A percentile compares a stretch with the other conserved stretches of the same genome.
phyloP scores from a whole-genome alignment of 192 early-diverging fungal genomes.

The Coemansia sp. region DNA sequence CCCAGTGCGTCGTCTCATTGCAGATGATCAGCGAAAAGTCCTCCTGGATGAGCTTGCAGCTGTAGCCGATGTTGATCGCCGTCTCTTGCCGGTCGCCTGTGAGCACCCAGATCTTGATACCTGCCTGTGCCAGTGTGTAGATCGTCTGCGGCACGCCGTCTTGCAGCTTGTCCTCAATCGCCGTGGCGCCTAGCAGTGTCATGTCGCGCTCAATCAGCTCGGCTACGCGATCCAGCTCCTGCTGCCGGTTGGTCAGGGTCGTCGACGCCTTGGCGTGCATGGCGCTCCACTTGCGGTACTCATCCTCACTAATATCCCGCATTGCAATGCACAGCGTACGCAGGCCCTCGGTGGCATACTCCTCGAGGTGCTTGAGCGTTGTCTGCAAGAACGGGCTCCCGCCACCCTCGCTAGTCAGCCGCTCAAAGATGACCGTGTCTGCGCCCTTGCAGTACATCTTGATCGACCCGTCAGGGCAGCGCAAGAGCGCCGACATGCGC shows the following conservation, averaged over 20 bases:
- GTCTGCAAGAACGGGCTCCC: slow-evolving; percentile 65
- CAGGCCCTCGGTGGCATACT: slow-evolving; percentile 75
- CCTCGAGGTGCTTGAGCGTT: slow-evolving; percentile 74
- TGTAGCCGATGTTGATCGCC: slow-evolving; percentile 96
- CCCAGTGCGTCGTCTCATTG: slow-evolving; percentile 88
- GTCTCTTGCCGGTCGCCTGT: slow-evolving; percentile 98
- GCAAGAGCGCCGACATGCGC: slow-evolving; percentile 90
- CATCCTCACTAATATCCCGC: slow-evolving; percentile 65
- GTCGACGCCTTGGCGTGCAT: slow-evolving; percentile 70
- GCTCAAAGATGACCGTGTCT: slow-evolving; percentile 86
- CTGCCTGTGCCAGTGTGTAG: slow-evolving; percentile 73
- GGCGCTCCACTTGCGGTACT: slow-evolving; percentile 68
- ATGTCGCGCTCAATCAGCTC: slow-evolving; percentile 78
- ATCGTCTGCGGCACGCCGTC: slow-evolving; percentile 95
- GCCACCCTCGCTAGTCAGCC: slow-evolving; percentile 65
- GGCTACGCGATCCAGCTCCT: slow-evolving; percentile 72
- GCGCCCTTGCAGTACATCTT: slow-evolving; percentile 92
- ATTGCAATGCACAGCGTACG: slow-evolving; percentile 90
- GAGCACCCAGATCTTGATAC: slow-evolving; percentile 95
- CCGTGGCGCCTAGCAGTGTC: slow-evolving; percentile 86
- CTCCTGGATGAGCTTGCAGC: slow-evolving; percentile 89
- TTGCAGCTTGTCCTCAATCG: slow-evolving; percentile 98
- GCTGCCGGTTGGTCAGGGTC: slow-evolving; percentile 75
- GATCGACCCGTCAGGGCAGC: slow-evolving; percentile 68
- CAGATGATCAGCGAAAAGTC: slow-evolving; percentile 81